phyloP scores from a whole-genome alignment of 2,329 filamentous ascomycete genomes.

The Talaromyces albobiverticillius region DNA sequence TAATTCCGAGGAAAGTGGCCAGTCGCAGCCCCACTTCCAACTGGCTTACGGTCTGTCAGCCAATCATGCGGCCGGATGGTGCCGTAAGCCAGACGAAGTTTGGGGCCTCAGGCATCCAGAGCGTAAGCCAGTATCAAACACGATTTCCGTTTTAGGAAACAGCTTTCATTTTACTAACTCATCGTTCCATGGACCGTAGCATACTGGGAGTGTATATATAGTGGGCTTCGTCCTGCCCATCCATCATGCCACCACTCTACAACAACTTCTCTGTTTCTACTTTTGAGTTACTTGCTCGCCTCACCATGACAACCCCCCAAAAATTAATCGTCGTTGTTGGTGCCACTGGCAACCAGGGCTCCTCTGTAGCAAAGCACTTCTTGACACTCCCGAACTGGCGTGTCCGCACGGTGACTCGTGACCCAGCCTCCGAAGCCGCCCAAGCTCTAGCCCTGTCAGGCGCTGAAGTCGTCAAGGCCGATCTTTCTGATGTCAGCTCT shows the following conservation, averaged over 20 bases:
- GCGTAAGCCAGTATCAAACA: not conserved
- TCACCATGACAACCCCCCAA: not conserved
- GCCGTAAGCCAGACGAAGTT: slow-evolving; percentile 3
- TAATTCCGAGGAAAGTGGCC: too few relatives aligned
- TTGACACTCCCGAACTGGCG: slow-evolving; percentile 20
- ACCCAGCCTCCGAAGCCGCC: slow-evolving; percentile 23
- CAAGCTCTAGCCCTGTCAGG: slow-evolving; percentile 22
- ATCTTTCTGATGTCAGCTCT: slow-evolving; percentile 27
- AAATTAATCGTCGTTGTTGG: slow-evolving; percentile 36
- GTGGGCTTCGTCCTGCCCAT: not conserved
- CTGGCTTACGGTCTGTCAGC: not conserved
- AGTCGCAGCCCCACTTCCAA: too few relatives aligned
- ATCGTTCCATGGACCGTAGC: not conserved
- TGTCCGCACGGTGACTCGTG: slow-evolving; percentile 32
- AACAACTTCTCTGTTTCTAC: too few relatives aligned
- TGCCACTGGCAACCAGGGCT: slow-evolving; percentile 34
- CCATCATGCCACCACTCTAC: not conserved
- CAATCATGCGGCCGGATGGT: not conserved
- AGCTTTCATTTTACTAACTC: too few relatives aligned
- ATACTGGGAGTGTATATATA: not conserved
- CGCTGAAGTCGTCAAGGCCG: slow-evolving; percentile 27
- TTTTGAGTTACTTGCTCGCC: too few relatives aligned
- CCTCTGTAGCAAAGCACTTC: slow-evolving; percentile 23
- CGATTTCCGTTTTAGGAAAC: not conserved
- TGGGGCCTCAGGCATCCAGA: not conserved